These are phyloP conservation scores for Euphorbia lathyris DNA, from an alignment of 345 rosid species.

Conservation along the genomic window DNA sequence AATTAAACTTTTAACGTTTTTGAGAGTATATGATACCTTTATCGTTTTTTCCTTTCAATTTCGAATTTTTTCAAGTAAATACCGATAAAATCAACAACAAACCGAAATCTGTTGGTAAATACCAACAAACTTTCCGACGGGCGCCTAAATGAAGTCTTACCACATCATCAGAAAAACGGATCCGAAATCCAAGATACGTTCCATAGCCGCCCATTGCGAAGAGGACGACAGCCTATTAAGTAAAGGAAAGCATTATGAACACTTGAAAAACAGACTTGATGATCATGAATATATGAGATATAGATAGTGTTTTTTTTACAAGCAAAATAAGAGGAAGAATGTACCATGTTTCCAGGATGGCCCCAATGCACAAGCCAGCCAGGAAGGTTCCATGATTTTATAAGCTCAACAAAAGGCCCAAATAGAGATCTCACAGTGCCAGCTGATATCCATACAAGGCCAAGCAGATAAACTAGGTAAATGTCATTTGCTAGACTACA, in stretches of 20 bases:
- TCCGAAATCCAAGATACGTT: constrained; percentile 82
- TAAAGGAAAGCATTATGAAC: neutral
- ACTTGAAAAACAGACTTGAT: neutral
- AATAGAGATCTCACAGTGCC: constrained; percentile 58
- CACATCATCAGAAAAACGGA: constrained; percentile 68
- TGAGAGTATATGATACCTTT: no score
- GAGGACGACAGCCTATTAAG: constrained; percentile 78
- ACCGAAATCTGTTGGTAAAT: no score
- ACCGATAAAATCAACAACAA: no score
- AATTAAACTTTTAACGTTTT: no score
- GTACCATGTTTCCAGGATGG: constrained; percentile 89
- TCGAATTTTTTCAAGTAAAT: no score
- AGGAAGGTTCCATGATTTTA: constrained; percentile 72
- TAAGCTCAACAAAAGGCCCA: constrained; percentile 78
- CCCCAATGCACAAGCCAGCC: constrained; percentile 98
- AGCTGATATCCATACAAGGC: constrained; percentile 41
- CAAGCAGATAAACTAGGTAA: neutral
- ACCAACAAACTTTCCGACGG: neutral
- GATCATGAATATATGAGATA: neutral
- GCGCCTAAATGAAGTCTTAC: constrained; percentile 39
- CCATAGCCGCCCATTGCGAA: constrained; percentile 98
- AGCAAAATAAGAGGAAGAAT: neutral
- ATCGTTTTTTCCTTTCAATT: no score
- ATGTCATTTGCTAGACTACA: neutral
- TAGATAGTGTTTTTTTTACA: no score